Evolutionary conservation across 2,329 filamentous ascomycete species (phyloP), one percentile per base, ranked within the genome.

Genomic region (Penicillium sp.): DNA sequence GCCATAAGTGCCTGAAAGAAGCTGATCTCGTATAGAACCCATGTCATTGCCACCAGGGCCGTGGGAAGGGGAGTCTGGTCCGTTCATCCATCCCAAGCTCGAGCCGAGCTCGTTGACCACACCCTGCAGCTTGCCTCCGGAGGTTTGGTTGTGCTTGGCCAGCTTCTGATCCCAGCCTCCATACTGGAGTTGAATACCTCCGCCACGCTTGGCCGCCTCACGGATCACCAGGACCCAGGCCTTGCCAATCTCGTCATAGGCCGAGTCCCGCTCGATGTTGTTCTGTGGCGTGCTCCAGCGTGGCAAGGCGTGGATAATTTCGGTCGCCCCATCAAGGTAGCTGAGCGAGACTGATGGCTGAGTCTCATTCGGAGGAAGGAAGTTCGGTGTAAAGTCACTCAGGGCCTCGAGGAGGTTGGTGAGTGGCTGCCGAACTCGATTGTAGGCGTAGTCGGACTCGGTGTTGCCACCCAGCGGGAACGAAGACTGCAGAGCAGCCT

Each of bases 351-450:
- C 84, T 29, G 88, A 87, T n/a, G 90, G 81, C 71, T 97, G 93
- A 2, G 85, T 81, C 78, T 99, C 95, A 69, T 90, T 89, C 0
- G 95, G 95, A 13, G 95, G 95, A 3, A 99, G 86, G 69, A 96
- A 99, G 74, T 98, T 92, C 4, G 92, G 91, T 0, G 93, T 98
- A 72, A 96, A 99, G 71, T 99, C 95, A 72, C 89, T 88, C 45
- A 99, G 82, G 44, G 95, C 92, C 57, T 97, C 91, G 58, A 97
- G 86, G 24, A 99, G 84, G 56, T 91, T 87, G 26, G 87, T 79
- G 19, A 98, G 82, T 37, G 89, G 86, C 63, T 93, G 89, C 66
- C 89, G 91, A 54, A 98, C 90, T 66, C 95, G 87, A 72, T 97
- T 96, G 74, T 97, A 99, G 50, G 91, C 89, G 77, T 98, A 98